Conservation (phyloP, 2,329 filamentous ascomycete genomes). For the Paecilomyces sp. region DNA sequence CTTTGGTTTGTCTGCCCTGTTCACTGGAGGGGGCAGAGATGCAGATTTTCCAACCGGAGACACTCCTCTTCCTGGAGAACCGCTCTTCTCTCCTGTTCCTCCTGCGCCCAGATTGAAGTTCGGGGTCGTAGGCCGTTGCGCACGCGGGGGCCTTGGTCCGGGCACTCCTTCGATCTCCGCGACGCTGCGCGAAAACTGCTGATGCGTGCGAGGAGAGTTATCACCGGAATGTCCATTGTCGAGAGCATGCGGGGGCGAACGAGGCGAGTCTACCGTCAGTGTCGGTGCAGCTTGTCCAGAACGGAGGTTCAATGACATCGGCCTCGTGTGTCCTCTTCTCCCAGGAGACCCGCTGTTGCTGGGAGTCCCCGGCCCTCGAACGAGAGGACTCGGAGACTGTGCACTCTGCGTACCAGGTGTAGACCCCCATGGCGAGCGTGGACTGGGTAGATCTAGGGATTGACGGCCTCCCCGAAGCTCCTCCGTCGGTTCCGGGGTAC, state of each 20-base stretch:
- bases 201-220: slow-evolving; percentile 53
- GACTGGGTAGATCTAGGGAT: slow-evolving; percentile 37
- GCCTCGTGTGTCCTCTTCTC: slow-evolving; percentile 54
- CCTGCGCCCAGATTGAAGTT: slow-evolving; percentile 17
- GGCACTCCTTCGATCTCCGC: neutral
- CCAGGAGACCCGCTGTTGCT: slow-evolving; percentile 39
- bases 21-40: slow-evolving; percentile 64
- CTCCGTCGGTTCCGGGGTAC: slow-evolving; percentile 24
- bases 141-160: neutral
- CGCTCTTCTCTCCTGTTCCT: slow-evolving; percentile 2
- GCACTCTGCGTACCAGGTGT: slow-evolving; percentile 14
- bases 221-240: slow-evolving; percentile 48
- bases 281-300: slow-evolving; percentile 35
- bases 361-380: slow-evolving; percentile 13
- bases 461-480: slow-evolving; percentile 24
- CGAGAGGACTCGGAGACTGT: slow-evolving; percentile 13
- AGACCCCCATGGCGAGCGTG: slow-evolving; percentile 30
- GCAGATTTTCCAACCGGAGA: slow-evolving; percentile 21
- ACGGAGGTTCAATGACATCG: slow-evolving; percentile 37
- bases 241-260: slow-evolving; percentile 30
- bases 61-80: slow-evolving; percentile 9
- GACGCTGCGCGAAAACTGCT: neutral
- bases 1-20: slow-evolving; percentile 72
- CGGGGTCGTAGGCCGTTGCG: slow-evolving; percentile 22
- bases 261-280: slow-evolving; percentile 37